Evolutionary conservation across 129 eudicot species (phyloP).

Genomic region (Flaveria robusta): DNA sequence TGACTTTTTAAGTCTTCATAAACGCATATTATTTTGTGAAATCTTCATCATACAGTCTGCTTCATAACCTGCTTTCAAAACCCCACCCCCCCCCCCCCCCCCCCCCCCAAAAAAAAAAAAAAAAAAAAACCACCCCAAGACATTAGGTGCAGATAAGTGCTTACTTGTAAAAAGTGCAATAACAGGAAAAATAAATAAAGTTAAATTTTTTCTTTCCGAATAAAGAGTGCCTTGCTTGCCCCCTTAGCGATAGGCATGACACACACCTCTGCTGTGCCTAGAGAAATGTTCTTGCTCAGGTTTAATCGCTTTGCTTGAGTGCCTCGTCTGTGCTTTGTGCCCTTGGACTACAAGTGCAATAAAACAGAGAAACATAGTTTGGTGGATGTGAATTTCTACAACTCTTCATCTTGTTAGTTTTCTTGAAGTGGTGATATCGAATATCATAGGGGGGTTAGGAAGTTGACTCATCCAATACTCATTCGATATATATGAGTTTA

Average conservation of each 20-base stretch:
- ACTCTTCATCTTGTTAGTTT: not conserved
- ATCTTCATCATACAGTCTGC: too few species aligned
- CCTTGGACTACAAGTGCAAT: not conserved
- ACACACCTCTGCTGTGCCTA: not conserved
- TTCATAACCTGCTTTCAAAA: too few species aligned
- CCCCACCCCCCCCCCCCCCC: too few species aligned
- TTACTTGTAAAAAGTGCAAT: not conserved
- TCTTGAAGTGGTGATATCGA: too few species aligned
- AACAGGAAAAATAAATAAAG: not conserved
- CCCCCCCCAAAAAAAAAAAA: too few species aligned
- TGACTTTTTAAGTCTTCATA: conserved; percentile 27
- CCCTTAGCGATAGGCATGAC: not conserved
- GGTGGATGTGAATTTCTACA: not conserved
- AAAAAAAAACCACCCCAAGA: not conserved
- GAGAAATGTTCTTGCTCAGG: not conserved
- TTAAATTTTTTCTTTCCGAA: not conserved
- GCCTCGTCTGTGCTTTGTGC: not conserved
- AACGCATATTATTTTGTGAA: conserved; percentile 24
- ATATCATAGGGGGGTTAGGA: too few species aligned
- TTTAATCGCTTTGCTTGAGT: not conserved
- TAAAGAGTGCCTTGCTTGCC: not conserved
- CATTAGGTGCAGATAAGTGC: not conserved
- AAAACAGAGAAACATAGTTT: not conserved
- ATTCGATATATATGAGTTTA: too few species aligned
- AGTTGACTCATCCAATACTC: too few species aligned